Percentiles rank a stretch among this genome's conserved stretches.
These are phyloP conservation scores for Moniliella sp. DNA, from an alignment of 1,284 basidiomycete genomes.

Conservation along the genomic window DNA sequence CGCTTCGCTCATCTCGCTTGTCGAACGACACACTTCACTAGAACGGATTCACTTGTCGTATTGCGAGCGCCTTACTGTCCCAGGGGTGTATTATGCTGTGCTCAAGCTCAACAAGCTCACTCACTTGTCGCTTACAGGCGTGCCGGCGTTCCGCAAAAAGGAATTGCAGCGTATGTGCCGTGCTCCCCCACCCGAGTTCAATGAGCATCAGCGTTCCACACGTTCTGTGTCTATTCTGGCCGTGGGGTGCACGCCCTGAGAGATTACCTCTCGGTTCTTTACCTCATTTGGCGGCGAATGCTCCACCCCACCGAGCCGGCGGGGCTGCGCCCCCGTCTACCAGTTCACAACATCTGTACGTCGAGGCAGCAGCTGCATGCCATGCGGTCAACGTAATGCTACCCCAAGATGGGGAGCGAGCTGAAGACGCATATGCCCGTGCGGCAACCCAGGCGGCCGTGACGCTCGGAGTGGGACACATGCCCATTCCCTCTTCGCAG, in stretches of 20 bases:
- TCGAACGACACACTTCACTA: conserved; percentile 46
- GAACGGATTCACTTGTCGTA: conserved; percentile 93
- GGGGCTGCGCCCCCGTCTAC: too few species aligned
- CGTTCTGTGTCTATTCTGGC: conserved; percentile 91
- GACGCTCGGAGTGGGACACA: too few species aligned
- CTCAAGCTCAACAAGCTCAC: conserved; percentile 68
- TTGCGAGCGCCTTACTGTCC: conserved; percentile 79
- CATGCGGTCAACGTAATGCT: too few species aligned
- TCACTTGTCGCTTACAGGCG: conserved; percentile 77
- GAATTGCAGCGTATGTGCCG: conserved; percentile 80
- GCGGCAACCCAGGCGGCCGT: too few species aligned
- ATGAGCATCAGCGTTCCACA: conserved; percentile 63
- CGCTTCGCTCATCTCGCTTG: conserved; percentile 67
- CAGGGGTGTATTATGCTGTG: conserved; percentile 71
- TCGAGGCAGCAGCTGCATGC: too few species aligned
- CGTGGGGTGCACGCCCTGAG: conserved; percentile 65
- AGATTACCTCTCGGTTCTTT: too few species aligned
- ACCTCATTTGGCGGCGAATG: too few species aligned
- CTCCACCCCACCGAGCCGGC: too few species aligned
- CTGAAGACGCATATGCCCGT: too few species aligned
- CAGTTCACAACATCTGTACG: too few species aligned
- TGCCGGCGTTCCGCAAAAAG: conserved; percentile 62
- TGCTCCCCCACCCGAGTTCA: conserved; percentile 82
- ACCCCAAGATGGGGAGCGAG: too few species aligned
- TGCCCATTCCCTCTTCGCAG: too few species aligned